Percentiles rank a stretch among this genome's conserved stretches.
These are phyloP conservation scores for Pichia sp. DNA, from an alignment of 1,139 yeast genomes.

Conservation along the genomic window DNA sequence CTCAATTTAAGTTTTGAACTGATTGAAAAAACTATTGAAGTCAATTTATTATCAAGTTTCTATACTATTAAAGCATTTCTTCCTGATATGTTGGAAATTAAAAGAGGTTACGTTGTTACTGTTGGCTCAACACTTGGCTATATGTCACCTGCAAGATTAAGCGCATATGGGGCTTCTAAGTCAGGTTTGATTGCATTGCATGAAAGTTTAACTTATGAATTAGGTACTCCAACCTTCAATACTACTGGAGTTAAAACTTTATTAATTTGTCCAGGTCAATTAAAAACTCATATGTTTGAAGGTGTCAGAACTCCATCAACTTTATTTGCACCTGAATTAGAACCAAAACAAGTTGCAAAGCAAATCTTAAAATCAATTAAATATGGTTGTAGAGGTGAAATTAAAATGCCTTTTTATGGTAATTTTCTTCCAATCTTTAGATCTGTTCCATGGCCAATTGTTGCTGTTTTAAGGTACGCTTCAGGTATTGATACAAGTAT, in stretches of 20 bases:
- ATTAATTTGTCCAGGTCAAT: constrained; percentile 81
- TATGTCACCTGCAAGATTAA: constrained; percentile 72
- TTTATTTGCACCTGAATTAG: constrained; percentile 74
- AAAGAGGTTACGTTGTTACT: constrained; percentile 73
- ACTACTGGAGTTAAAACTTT: constrained; percentile 60
- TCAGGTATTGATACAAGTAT: constrained; percentile 63
- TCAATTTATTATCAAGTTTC: constrained; percentile 65
- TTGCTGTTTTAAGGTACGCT: constrained; percentile 43
- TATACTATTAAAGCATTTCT: constrained; percentile 63
- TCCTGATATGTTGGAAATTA: constrained; percentile 58
- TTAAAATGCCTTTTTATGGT: constrained; percentile 71
- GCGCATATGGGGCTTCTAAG: constrained; percentile 86
- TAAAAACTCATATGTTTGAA: constrained; percentile 64
- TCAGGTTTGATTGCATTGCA: constrained; percentile 81
- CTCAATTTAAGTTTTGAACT: constrained; percentile 49
- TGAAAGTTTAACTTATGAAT: constrained; percentile 69
- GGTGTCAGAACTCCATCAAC: constrained; percentile 67
- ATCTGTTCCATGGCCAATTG: constrained; percentile 67
- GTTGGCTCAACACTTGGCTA: constrained; percentile 80
- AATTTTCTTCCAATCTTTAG: constrained; percentile 65
- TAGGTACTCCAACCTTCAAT: constrained; percentile 47
- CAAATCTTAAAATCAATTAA: constrained; percentile 51
- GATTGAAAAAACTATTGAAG: constrained; percentile 53
- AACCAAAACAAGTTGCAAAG: constrained; percentile 58
- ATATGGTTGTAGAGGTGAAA: constrained; percentile 60